phyloP scores from a whole-genome alignment of 257 asterid species.

The Nicotiana paniculata region DNA sequence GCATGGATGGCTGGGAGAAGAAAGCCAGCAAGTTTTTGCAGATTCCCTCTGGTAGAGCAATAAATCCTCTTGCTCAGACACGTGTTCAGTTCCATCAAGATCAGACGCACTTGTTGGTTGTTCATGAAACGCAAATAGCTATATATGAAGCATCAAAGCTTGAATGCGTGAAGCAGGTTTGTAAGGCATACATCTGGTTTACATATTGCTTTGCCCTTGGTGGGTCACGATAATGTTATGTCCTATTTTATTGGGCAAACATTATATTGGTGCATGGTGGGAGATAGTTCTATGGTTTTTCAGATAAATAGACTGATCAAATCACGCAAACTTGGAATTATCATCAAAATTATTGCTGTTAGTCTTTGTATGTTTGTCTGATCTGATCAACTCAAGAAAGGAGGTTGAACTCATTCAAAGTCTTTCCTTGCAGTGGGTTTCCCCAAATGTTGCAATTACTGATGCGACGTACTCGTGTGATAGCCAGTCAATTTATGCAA shows the following conservation, averaged over 20 bases:
- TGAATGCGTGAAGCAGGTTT: constrained; percentile 54
- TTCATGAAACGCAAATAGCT: constrained; percentile 52
- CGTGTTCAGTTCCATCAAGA: constrained; percentile 59
- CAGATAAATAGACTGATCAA: not conserved
- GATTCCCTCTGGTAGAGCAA: constrained; percentile 31
- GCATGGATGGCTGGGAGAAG: constrained; percentile 57
- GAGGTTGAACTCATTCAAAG: not conserved
- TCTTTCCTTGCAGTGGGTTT: constrained; percentile 44
- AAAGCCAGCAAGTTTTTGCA: constrained; percentile 36
- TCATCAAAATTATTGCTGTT: not conserved
- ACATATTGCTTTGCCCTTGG: not conserved
- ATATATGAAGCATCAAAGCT: constrained; percentile 50
- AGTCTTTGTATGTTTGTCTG: not conserved
- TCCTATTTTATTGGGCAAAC: not conserved
- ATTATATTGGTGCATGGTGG: not conserved
- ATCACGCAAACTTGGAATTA: not conserved
- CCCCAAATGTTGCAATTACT: constrained; percentile 42
- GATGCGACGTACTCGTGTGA: constrained; percentile 69
- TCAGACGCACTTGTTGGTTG: constrained; percentile 54
- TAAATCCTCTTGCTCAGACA: constrained; percentile 40
- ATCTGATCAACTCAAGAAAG: not conserved
- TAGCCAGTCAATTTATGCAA: constrained; percentile 45
- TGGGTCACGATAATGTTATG: not conserved
- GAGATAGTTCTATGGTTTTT: not conserved
- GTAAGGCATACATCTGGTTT: not conserved